These are phyloP conservation scores for Hondaea fermentalgiana DNA, from an alignment of 108 stramenopile genomes.

Conservation along the genomic window DNA sequence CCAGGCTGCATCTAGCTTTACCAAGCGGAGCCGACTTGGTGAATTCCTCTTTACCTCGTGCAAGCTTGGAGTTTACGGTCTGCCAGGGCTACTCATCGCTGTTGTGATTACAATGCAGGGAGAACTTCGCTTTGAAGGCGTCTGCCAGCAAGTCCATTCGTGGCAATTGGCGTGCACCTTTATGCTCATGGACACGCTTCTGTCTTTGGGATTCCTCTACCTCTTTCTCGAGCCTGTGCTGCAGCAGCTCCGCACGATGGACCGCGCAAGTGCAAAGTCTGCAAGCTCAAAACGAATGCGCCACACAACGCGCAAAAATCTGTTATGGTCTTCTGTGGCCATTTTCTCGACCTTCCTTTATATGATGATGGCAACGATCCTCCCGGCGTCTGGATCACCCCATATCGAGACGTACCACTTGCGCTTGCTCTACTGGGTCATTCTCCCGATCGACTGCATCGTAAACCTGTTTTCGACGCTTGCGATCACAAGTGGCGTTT, in stretches of 20 bases:
- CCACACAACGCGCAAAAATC: not conserved
- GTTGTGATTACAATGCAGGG: not conserved
- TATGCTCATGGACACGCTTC: not conserved
- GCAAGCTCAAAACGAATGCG: not conserved
- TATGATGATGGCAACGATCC: not conserved
- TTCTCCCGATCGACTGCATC: not conserved
- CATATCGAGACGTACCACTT: not conserved
- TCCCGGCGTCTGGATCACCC: not conserved
- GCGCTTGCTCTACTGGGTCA: not conserved
- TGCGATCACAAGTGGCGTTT: too few species aligned
- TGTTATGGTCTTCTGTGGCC: not conserved
- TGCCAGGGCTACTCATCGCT: not conserved
- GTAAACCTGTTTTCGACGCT: too few species aligned
- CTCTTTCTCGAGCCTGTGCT: not conserved
- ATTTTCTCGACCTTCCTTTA: not conserved
- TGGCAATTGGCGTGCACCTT: not conserved
- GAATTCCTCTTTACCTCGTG: not conserved
- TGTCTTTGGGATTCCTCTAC: not conserved
- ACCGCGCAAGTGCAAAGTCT: not conserved
- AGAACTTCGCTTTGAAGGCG: not conserved
- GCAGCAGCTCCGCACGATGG: not conserved
- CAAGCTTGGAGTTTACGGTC: not conserved
- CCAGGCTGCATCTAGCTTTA: not conserved
- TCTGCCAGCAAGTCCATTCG: not conserved
- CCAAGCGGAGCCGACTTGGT: not conserved